These are phyloP conservation scores for Saturnispora diversa DNA, from an alignment of 805 yeast genomes.

Conservation along the genomic window DNA sequence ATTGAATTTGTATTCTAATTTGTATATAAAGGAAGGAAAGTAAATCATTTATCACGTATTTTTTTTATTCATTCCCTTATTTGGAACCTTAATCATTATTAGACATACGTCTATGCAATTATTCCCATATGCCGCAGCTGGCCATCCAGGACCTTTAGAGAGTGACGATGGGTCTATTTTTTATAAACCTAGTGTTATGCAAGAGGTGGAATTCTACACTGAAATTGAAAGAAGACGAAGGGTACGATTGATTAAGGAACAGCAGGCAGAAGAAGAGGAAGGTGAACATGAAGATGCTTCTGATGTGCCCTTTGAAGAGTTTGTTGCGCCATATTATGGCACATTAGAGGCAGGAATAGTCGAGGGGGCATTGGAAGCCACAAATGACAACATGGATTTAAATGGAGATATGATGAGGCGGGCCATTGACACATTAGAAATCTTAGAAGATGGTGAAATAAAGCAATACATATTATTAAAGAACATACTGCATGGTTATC, in stretches of 20 bases:
- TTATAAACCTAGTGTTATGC: slow-evolving; percentile 55
- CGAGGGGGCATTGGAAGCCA: too few relatives aligned
- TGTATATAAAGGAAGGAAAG: background rate
- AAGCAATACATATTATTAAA: slow-evolving; percentile 55
- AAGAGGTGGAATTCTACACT: slow-evolving; percentile 73
- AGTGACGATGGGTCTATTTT: slow-evolving; percentile 60
- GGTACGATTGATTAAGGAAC: background rate
- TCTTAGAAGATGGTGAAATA: slow-evolving; percentile 14
- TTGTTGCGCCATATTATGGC: slow-evolving; percentile 38
- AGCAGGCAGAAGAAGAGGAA: too few relatives aligned
- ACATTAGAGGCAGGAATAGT: slow-evolving; percentile 26
- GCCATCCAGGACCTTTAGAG: slow-evolving; percentile 74
- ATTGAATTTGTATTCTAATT: background rate
- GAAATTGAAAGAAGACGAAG: slow-evolving; percentile 19
- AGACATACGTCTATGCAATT: slow-evolving; percentile 28
- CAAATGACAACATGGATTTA: too few relatives aligned
- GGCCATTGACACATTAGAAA: slow-evolving; percentile 13
- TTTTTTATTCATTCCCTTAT: too few relatives aligned
- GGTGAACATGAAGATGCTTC: slow-evolving; percentile 8
- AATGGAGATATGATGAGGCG: slow-evolving; percentile 10
- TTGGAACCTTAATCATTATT: too few relatives aligned
- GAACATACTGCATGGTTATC: slow-evolving; percentile 56
- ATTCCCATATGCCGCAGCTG: slow-evolving; percentile 73
- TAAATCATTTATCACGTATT: background rate
- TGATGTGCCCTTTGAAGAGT: slow-evolving; percentile 5